Conservation (phyloP, 2,329 filamentous ascomycete genomes). For the Colletotrichum viniferum region DNA sequence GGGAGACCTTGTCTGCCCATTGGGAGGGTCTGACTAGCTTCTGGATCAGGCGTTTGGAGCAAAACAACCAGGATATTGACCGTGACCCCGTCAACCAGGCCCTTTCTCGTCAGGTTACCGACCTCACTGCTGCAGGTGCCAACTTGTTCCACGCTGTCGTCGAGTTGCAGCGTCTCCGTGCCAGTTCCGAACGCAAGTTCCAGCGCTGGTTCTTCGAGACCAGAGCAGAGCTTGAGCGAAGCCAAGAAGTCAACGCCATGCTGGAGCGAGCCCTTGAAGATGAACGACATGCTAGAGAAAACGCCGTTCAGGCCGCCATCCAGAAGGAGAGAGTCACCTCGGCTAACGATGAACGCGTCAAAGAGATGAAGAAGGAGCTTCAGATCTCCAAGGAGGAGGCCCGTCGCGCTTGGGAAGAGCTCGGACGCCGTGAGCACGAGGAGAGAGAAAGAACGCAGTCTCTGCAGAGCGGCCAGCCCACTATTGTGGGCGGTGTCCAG, state of each 20-base stretch:
- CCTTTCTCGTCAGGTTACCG: slow-evolving; percentile 90
- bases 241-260: slow-evolving; percentile 81
- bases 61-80: slow-evolving; percentile 85
- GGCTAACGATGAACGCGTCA: slow-evolving; percentile 77
- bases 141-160: slow-evolving; percentile 98
- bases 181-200: slow-evolving; percentile 96
- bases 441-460: slow-evolving; percentile 86
- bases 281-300: slow-evolving; percentile 73
- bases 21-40: slow-evolving; percentile 98
- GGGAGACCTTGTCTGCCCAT: slow-evolving; percentile 95
- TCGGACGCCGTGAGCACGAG: slow-evolving; percentile 90
- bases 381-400: slow-evolving; percentile 96
- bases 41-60: slow-evolving; percentile 92
- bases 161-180: slow-evolving; percentile 89
- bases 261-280: slow-evolving; percentile 77
- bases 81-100: slow-evolving; percentile 85
- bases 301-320: slow-evolving; percentile 69
- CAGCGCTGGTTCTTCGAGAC: slow-evolving; percentile 99
- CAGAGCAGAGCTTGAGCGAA: slow-evolving; percentile 82
- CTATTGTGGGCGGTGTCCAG: slow-evolving; percentile 89
- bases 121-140: slow-evolving; percentile 94
- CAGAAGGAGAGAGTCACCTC: slow-evolving; percentile 71
- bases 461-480: slow-evolving; percentile 86
- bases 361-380: slow-evolving; percentile 90
- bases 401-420: slow-evolving; percentile 93